These are phyloP conservation scores for Hippophae gyantsensis DNA, from an alignment of 306 rosid species.

Conservation along the genomic window DNA sequence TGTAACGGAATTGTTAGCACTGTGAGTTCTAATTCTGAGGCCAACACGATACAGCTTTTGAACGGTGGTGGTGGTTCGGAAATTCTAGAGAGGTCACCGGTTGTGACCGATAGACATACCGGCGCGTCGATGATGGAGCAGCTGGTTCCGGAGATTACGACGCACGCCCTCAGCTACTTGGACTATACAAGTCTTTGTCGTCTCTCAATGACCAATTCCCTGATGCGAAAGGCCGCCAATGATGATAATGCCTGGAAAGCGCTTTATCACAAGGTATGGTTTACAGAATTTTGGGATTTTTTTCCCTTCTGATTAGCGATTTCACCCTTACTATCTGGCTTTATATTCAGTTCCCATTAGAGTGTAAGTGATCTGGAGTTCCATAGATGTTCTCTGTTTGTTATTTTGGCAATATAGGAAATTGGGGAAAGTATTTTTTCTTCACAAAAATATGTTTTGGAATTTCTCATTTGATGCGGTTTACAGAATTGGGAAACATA, in stretches of 20 bases:
- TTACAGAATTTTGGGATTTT: not conserved
- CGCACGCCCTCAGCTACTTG: slow-evolving; percentile 96
- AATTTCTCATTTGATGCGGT: too few relatives aligned
- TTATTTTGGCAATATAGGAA: too few relatives aligned
- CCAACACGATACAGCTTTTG: slow-evolving; percentile 29
- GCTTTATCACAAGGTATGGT: slow-evolving; percentile 76
- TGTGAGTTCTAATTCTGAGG: slow-evolving; percentile 23
- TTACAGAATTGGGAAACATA: too few relatives aligned
- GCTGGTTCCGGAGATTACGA: slow-evolving; percentile 94
- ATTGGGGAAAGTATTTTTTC: too few relatives aligned
- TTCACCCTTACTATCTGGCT: too few relatives aligned
- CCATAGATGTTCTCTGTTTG: too few relatives aligned
- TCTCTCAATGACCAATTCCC: slow-evolving; percentile 90
- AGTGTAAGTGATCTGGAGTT: too few relatives aligned
- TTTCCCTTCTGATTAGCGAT: too few relatives aligned
- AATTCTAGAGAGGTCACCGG: slow-evolving; percentile 37
- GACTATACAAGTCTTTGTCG: slow-evolving; percentile 91
- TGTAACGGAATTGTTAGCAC: slow-evolving; percentile 19
- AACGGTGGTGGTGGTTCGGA: slow-evolving; percentile 44
- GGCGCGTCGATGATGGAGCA: slow-evolving; percentile 99
- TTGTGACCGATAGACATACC: slow-evolving; percentile 41
- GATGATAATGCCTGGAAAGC: slow-evolving; percentile 99
- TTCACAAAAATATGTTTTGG: too few relatives aligned
- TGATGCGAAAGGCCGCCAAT: slow-evolving; percentile 92
- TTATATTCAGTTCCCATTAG: too few relatives aligned